Percentiles rank a stretch among this genome's conserved stretches.
These are phyloP conservation scores for Orbilia blumenaviensis DNA, from an alignment of 2,329 filamentous ascomycete species.

Conservation along the genomic window DNA sequence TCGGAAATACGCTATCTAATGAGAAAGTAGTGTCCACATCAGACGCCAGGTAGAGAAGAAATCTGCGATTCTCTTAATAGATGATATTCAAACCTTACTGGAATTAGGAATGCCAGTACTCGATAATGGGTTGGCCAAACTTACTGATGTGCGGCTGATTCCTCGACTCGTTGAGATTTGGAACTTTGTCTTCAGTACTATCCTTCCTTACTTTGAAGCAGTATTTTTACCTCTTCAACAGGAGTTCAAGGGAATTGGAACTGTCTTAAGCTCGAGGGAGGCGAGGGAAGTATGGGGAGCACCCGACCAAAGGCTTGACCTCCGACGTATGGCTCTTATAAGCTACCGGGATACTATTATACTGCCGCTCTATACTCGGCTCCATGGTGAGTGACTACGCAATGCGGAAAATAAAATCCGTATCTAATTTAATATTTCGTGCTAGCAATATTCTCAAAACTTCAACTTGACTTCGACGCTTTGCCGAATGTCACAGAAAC, in stretches of 20 bases:
- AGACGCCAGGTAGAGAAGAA: conserved; percentile 79
- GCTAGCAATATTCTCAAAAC: conserved; percentile 66
- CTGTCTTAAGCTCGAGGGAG: conserved; percentile 78
- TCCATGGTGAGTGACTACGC: conserved; percentile 68
- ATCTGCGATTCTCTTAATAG: conserved; percentile 74
- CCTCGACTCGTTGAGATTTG: conserved; percentile 91
- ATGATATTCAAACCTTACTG: conserved; percentile 79
- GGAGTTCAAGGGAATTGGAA: conserved; percentile 86
- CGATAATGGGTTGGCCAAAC: conserved; percentile 74
- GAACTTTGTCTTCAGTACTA: conserved; percentile 88
- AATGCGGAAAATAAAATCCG: not conserved
- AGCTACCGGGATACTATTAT: conserved; percentile 90
- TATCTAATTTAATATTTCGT: conserved; percentile 51
- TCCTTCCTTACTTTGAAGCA: conserved; percentile 92
- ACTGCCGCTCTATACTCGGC: conserved; percentile 83
- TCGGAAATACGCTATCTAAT: not conserved
- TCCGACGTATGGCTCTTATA: conserved; percentile 86
- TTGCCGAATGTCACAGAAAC: conserved; percentile 81
- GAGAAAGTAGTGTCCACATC: conserved; percentile 70
- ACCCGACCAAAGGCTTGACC: conserved; percentile 72
- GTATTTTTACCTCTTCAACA: conserved; percentile 93
- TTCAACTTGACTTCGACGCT: conserved; percentile 74
- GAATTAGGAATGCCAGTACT: conserved; percentile 84
- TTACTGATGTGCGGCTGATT: conserved; percentile 82
- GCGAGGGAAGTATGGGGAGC: conserved; percentile 85